Percentiles rank a stretch among this genome's conserved stretches.
These are phyloP conservation scores for Thelephora terrestris DNA, from an alignment of 1,284 basidiomycete species.

Conservation along the genomic window DNA sequence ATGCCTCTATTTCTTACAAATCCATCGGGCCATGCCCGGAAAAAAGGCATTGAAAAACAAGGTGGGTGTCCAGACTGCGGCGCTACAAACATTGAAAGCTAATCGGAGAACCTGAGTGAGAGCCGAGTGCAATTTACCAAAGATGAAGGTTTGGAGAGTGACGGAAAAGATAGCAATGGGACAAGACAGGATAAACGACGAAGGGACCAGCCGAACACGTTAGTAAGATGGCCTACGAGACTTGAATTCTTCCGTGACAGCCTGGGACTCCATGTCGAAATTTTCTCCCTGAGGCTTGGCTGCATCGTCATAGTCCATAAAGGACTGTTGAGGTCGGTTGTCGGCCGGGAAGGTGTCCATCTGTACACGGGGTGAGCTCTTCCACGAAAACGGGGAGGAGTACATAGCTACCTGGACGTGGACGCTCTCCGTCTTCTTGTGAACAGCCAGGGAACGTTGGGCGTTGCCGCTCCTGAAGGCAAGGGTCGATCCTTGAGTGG, in stretches of 20 bases:
- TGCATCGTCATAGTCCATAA: conserved; percentile 39
- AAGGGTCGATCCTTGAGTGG: conserved; percentile 28
- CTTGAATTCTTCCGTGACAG: conserved; percentile 53
- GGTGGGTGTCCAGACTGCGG: too few relatives aligned
- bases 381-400: neutral
- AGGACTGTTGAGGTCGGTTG: conserved; percentile 26
- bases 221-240: conserved; percentile 23
- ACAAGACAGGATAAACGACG: neutral
- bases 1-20: too few relatives aligned
- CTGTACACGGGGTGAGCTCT: conserved; percentile 14
- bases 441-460: conserved; percentile 22
- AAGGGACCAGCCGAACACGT: neutral
- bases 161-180: neutral
- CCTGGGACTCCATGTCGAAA: conserved; percentile 47
- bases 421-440: conserved; percentile 29
- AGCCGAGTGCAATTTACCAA: neutral
- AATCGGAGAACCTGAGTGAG: too few relatives aligned
- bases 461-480: conserved; percentile 25
- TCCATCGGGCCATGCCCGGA: too few relatives aligned
- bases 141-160: neutral
- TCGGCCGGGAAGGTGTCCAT: conserved; percentile 47
- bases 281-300: conserved; percentile 32
- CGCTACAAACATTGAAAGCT: too few relatives aligned
- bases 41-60: too few relatives aligned
- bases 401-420: conserved; percentile 38